A percentile compares a stretch with the other conserved stretches of the same genome.
Evolutionary conservation across 139 green algal species (phyloP).

Genomic region (Nannochloris sp.): DNA sequence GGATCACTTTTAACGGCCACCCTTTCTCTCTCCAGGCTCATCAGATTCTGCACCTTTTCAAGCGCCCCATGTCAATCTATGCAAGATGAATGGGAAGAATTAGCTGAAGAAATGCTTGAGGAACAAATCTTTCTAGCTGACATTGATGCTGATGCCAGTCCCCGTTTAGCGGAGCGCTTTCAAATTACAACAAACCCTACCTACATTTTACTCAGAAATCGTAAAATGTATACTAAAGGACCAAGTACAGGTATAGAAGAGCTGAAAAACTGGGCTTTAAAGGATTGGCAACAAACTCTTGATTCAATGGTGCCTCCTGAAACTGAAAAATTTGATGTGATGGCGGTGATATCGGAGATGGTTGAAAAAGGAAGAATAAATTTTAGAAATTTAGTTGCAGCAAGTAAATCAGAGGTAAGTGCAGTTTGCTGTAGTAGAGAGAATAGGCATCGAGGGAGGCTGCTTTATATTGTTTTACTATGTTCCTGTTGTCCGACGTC

Average conservation of each 20-base stretch:
- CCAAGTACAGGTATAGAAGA: not conserved
- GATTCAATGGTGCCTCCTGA: not conserved
- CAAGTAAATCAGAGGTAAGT: no score
- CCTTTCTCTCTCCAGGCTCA: not conserved
- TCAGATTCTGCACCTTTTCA: not conserved
- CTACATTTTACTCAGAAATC: not conserved
- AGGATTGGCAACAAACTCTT: not conserved
- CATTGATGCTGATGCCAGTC: conserved; percentile 22
- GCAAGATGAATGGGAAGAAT: not conserved
- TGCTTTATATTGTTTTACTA: no score
- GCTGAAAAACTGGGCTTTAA: not conserved
- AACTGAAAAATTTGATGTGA: not conserved
- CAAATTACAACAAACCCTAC: not conserved
- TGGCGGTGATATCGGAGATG: no score
- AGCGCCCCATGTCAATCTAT: not conserved
- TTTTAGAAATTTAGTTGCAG: no score
- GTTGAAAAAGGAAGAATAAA: no score
- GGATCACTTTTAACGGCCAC: not conserved
- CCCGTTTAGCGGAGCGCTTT: conserved; percentile 1
- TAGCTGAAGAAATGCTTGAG: not conserved
- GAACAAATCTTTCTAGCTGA: conserved; percentile 17
- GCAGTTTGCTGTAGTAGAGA: no score
- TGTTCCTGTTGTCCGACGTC: no score
- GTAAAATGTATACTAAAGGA: not conserved
- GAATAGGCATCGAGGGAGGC: no score